phyloP scores from a whole-genome alignment of 495 filamentous ascomycete genomes.

The Hypoxylon crocopeplum region DNA sequence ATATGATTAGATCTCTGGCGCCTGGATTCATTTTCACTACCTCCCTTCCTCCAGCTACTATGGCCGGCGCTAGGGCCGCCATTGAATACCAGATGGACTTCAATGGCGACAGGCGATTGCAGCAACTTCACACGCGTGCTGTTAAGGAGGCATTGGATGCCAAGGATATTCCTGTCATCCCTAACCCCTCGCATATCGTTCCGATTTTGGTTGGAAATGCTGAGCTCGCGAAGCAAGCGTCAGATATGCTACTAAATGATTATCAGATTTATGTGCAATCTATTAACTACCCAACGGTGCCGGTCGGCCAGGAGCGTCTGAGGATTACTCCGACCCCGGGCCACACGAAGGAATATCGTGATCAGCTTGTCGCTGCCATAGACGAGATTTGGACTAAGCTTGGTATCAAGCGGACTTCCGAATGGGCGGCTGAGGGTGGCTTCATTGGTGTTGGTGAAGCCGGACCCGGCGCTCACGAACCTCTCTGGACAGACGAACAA shows the following conservation, averaged over 20 bases:
- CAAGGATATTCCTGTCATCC: conserved; percentile 93
- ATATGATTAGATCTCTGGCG: conserved; percentile 93
- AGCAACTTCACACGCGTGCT: conserved; percentile 93
- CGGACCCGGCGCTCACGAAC: conserved; percentile 57
- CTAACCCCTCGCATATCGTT: conserved; percentile 95
- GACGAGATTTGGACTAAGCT: conserved; percentile 87
- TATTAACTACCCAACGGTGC: conserved; percentile 99
- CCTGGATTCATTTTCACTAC: conserved; percentile 99
- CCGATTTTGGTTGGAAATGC: conserved; percentile 94
- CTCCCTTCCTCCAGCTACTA: conserved; percentile 91
- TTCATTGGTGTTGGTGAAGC: conserved; percentile 90
- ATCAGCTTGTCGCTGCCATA: conserved; percentile 84
- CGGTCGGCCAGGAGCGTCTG: conserved; percentile 92
- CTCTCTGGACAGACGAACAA: conserved; percentile 89
- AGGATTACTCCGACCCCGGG: conserved; percentile 96
- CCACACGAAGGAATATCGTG: conserved; percentile 79
- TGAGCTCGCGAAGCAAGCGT: conserved; percentile 88
- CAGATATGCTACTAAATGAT: conserved; percentile 84
- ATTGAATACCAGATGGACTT: conserved; percentile 90
- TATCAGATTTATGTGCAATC: conserved; percentile 96
- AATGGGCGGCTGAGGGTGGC: conserved; percentile 90
- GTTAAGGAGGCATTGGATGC: conserved; percentile 81
- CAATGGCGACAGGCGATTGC: conserved; percentile 82
- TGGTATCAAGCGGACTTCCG: conserved; percentile 86
- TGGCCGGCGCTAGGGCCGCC: conserved; percentile 90